phyloP scores from a whole-genome alignment of 2,329 filamentous ascomycete genomes.

The Xylariales sp. region DNA sequence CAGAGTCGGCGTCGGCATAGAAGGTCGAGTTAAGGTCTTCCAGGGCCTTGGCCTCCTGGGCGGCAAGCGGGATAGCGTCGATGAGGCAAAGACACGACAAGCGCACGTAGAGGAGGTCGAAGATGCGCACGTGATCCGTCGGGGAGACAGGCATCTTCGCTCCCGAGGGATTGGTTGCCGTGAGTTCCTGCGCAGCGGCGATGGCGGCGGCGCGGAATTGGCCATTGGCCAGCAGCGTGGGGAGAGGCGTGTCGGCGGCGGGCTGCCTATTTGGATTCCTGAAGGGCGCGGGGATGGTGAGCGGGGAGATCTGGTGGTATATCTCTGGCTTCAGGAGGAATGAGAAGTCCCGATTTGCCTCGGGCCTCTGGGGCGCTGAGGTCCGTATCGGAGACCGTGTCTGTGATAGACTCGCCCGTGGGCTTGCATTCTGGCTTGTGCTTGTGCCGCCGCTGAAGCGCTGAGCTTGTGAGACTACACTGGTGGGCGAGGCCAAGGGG shows the following conservation, averaged over 20 bases:
- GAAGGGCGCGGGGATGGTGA: constrained; percentile 72
- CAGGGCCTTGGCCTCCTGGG: constrained; percentile 72
- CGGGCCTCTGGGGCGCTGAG: constrained; percentile 35
- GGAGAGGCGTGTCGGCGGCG: constrained; percentile 70
- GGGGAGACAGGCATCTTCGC: constrained; percentile 57
- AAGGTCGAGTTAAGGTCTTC: constrained; percentile 69
- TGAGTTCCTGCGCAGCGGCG: constrained; percentile 71
- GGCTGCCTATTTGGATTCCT: constrained; percentile 75
- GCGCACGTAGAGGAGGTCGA: constrained; percentile 82
- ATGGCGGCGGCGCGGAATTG: constrained; percentile 85
- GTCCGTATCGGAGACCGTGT: constrained; percentile 39
- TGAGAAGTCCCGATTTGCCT: constrained; percentile 76
- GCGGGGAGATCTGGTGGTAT: constrained; percentile 81
- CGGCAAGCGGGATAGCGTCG: constrained; percentile 75
- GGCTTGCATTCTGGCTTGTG: constrained; percentile 41
- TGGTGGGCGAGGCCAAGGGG: constrained; percentile 40
- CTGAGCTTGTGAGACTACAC: constrained; percentile 45
- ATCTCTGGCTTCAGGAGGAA: constrained; percentile 83
- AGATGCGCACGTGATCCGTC: constrained; percentile 73
- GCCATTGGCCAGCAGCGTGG: constrained; percentile 74
- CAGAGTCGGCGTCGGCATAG: constrained; percentile 66
- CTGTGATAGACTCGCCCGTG: constrained; percentile 41
- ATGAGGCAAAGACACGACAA: constrained; percentile 85
- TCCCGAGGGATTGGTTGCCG: constrained; percentile 54
- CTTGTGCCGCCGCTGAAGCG: constrained; percentile 40